Conservation (phyloP, 192 early-diverging fungal species). For the Coemansia sp. region DNA sequence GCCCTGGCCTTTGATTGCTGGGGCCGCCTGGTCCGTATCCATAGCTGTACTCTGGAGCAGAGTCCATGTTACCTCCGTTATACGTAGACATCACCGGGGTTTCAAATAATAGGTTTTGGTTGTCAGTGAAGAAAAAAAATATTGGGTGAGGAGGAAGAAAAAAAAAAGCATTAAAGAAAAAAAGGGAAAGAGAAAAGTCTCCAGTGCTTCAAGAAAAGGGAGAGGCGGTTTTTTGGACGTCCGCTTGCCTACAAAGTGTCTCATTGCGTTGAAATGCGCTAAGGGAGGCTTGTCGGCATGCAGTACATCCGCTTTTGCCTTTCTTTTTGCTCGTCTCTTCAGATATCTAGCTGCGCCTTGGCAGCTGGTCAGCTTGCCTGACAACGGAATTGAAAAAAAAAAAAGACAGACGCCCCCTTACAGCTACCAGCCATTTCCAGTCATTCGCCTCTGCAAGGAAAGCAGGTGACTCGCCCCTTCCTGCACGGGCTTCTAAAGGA, state of each 20-base stretch:
- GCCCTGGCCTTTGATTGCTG: background rate
- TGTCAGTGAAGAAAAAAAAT: background rate
- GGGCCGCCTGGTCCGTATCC: conserved; percentile 2
- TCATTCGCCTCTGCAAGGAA: background rate
- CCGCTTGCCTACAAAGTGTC: background rate
- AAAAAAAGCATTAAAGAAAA: background rate
- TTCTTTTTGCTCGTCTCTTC: background rate
- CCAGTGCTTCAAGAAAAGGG: background rate
- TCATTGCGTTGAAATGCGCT: background rate
- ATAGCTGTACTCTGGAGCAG: conserved; percentile 4
- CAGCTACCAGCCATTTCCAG: background rate
- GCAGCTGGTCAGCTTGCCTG: background rate
- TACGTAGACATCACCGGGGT: background rate
- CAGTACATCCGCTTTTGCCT: background rate
- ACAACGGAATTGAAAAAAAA: background rate
- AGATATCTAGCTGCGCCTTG: background rate
- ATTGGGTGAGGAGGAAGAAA: background rate
- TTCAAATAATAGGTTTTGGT: background rate
- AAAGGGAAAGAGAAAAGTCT: background rate
- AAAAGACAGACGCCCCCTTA: background rate
- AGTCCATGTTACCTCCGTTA: conserved; percentile 8
- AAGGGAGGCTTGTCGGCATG: background rate
- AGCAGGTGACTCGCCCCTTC: background rate
- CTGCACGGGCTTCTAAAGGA: background rate
- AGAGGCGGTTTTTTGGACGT: background rate